Evolutionary conservation across 2,329 filamentous ascomycete species (phyloP).

Genomic region (Venturia effusa): DNA sequence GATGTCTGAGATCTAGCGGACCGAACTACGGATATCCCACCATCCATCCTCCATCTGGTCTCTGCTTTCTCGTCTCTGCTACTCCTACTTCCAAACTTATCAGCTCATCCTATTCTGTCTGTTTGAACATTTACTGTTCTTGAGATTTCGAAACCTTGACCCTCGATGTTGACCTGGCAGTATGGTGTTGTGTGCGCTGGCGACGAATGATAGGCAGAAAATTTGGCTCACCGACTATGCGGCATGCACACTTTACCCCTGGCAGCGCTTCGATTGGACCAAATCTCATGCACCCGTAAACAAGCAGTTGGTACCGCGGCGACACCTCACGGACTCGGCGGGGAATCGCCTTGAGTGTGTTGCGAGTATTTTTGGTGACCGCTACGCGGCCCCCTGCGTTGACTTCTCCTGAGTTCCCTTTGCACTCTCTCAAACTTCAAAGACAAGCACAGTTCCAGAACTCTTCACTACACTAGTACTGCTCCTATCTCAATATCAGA

Average conservation of each 20-base stretch:
- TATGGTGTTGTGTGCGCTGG: neutral
- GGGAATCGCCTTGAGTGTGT: neutral
- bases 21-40: too few relatives aligned
- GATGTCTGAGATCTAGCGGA: too few relatives aligned
- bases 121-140: neutral
- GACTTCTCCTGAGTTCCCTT: neutral
- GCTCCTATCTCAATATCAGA: neutral
- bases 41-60: neutral
- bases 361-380: conserved; percentile 2
- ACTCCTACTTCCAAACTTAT: neutral
- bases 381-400: neutral
- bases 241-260: neutral
- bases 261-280: neutral
- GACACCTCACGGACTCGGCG: neutral
- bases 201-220: neutral
- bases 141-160: neutral
- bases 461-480: neutral
- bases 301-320: too few relatives aligned
- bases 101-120: neutral
- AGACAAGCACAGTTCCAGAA: neutral
- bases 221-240: neutral
- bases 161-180: neutral
- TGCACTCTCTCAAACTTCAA: neutral
- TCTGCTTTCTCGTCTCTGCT: neutral
- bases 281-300: neutral